Percentiles rank a stretch among this genome's conserved stretches.
These are phyloP conservation scores for Platanthera zijinensis DNA, from an alignment of 106 monocot species.

Conservation along the genomic window DNA sequence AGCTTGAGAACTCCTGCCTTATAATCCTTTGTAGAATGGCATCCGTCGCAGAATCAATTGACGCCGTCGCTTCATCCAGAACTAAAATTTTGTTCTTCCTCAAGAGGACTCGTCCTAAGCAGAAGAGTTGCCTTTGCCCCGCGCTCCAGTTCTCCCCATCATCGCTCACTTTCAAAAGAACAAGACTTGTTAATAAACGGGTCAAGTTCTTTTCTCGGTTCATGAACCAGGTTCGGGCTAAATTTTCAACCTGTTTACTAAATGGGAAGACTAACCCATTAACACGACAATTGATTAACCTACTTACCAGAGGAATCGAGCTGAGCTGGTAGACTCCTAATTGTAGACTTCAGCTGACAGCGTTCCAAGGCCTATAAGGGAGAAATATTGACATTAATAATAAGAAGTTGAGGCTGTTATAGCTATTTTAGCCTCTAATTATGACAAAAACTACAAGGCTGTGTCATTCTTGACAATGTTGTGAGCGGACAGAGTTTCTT, in stretches of 20 bases:
- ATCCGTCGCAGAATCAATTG: constrained; percentile 77
- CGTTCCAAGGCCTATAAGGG: constrained; percentile 40
- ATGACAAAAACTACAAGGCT: neutral
- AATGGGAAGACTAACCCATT: neutral
- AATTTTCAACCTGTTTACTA: too few species aligned
- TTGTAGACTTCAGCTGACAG: constrained; percentile 61
- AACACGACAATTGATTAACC: neutral
- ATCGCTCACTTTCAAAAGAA: constrained; percentile 43
- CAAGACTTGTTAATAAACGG: neutral
- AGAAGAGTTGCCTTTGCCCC: constrained; percentile 74
- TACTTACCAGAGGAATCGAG: constrained; percentile 65
- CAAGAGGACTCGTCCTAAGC: constrained; percentile 58
- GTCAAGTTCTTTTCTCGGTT: too few species aligned
- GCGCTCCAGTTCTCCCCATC: constrained; percentile 79
- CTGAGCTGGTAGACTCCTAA: constrained; percentile 47
- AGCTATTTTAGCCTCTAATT: neutral
- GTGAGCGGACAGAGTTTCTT: too few species aligned
- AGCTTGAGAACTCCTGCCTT: constrained; percentile 48
- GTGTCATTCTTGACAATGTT: too few species aligned
- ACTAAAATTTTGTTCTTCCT: constrained; percentile 64
- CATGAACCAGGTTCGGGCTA: too few species aligned
- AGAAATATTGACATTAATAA: neutral
- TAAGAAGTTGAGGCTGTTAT: neutral
- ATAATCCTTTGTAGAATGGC: constrained; percentile 51
- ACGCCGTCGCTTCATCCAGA: constrained; percentile 80